These are phyloP conservation scores for Pleurotus pulmonarius DNA, from an alignment of 768 basidiomycete species.

Conservation along the genomic window DNA sequence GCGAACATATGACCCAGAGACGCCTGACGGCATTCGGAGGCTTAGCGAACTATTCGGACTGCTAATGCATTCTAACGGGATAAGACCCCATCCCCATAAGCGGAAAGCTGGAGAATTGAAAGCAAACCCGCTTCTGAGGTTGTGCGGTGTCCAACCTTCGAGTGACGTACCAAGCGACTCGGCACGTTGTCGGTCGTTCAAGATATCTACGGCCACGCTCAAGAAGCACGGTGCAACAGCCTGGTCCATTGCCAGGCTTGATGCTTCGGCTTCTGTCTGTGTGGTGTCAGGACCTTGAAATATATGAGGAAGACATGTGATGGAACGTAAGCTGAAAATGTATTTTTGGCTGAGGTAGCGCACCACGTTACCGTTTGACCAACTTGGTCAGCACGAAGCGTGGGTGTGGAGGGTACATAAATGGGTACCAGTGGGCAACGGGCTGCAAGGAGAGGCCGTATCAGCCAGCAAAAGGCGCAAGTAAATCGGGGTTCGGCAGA, in stretches of 20 bases:
- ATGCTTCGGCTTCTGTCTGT: slow-evolving; percentile 4
- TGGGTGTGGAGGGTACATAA: slow-evolving; percentile 1
- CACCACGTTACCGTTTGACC: neutral
- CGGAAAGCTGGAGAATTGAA: neutral
- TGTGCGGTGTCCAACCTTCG: neutral
- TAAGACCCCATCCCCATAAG: neutral
- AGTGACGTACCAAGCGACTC: slow-evolving; percentile 6
- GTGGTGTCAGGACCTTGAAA: neutral
- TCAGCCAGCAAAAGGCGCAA: slow-evolving; percentile 4
- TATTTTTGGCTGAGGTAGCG: neutral
- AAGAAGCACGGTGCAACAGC: slow-evolving; percentile 5
- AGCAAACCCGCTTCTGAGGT: neutral
- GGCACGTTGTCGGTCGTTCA: slow-evolving; percentile 4
- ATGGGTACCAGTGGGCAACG: neutral
- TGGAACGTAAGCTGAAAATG: neutral
- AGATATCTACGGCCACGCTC: neutral
- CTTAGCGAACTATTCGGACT: slow-evolving; percentile 1
- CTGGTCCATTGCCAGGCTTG: neutral
- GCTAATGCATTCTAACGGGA: neutral
- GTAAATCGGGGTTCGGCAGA: slow-evolving; percentile 5
- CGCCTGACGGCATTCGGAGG: slow-evolving; percentile 7
- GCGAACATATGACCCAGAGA: slow-evolving; percentile 4
- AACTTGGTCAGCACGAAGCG: neutral
- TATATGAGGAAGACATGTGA: slow-evolving; percentile 5
- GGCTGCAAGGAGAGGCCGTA: neutral